These are phyloP conservation scores for Lichtheimia corymbifera DNA, from an alignment of 371 early-diverging fungal genomes.

Conservation along the genomic window DNA sequence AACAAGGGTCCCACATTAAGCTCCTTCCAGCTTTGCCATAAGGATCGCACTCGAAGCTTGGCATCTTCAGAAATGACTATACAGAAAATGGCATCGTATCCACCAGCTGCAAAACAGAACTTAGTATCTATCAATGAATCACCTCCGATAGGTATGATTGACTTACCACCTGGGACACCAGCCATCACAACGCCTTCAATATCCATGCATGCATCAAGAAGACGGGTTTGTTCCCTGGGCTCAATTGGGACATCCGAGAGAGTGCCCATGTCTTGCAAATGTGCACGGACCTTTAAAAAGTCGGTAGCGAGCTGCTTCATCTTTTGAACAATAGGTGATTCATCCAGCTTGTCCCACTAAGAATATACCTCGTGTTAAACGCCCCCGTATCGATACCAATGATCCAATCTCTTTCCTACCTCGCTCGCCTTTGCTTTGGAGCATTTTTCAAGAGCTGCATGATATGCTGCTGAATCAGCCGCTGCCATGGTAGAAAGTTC, in stretches of 20 bases:
- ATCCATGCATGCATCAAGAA: conserved; percentile 78
- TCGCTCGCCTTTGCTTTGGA: conserved; percentile 21
- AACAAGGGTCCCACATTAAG: conserved; percentile 79
- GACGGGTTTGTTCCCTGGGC: conserved; percentile 80
- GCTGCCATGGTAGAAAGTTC: conserved; percentile 27
- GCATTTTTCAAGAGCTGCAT: conserved; percentile 40
- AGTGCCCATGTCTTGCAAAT: conserved; percentile 74
- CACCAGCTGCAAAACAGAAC: conserved; percentile 78
- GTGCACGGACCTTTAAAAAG: conserved; percentile 47
- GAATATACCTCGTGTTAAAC: background rate
- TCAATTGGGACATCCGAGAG: conserved; percentile 85
- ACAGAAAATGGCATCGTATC: conserved; percentile 95
- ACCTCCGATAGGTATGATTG: too few species aligned
- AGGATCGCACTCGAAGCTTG: conserved; percentile 45
- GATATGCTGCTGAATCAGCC: conserved; percentile 35
- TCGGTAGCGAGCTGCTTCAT: conserved; percentile 26
- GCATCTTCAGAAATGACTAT: conserved; percentile 62
- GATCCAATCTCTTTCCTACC: conserved; percentile 13
- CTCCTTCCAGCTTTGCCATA: conserved; percentile 76
- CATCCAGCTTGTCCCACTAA: conserved; percentile 10
- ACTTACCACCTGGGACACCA: conserved; percentile 91
- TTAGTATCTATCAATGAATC: too few species aligned
- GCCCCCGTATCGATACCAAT: background rate
- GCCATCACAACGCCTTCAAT: conserved; percentile 85
- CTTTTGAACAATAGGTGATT: conserved; percentile 6